Evolutionary conservation across 2,329 filamentous ascomycete genomes (phyloP).

Genomic region (Colletotrichum abscissum): DNA sequence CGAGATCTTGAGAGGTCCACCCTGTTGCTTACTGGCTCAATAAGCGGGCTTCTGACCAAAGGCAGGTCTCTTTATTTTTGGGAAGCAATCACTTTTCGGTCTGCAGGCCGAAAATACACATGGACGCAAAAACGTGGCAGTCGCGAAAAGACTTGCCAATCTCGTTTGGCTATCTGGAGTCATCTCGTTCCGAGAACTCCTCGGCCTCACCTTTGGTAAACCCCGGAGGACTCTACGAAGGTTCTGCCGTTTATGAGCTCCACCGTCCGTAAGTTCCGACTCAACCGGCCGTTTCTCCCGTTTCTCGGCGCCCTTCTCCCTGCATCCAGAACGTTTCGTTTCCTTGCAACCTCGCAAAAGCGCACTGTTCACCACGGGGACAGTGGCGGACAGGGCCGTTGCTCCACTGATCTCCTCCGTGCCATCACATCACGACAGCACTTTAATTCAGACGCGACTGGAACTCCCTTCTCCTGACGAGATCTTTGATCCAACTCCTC

Average conservation of each 20-base stretch:
- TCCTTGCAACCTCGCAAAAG: conserved; percentile 8
- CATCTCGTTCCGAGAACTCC: not conserved
- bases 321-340: conserved; percentile 27
- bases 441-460: conserved; percentile 30
- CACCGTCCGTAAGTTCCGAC: not conserved
- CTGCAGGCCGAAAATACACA: not conserved
- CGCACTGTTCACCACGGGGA: conserved; percentile 16
- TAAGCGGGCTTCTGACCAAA: conserved; percentile 25
- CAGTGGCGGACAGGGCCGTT: not conserved
- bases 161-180: not conserved
- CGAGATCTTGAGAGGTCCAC: conserved; percentile 3
- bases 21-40: conserved; percentile 30
- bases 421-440: conserved; percentile 19
- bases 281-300: conserved; percentile 1
- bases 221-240: not conserved
- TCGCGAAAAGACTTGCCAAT: not conserved
- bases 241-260: not conserved
- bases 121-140: not conserved
- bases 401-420: conserved; percentile 19
- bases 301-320: conserved; percentile 13
- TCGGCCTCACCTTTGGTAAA: not conserved
- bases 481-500: not conserved
- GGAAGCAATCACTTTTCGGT: not conserved
- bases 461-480: conserved; percentile 28
- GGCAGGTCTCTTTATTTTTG: conserved; percentile 18